phyloP scores from a whole-genome alignment of 2,329 filamentous ascomycete genomes.

The Lasiodiplodia theobromae region DNA sequence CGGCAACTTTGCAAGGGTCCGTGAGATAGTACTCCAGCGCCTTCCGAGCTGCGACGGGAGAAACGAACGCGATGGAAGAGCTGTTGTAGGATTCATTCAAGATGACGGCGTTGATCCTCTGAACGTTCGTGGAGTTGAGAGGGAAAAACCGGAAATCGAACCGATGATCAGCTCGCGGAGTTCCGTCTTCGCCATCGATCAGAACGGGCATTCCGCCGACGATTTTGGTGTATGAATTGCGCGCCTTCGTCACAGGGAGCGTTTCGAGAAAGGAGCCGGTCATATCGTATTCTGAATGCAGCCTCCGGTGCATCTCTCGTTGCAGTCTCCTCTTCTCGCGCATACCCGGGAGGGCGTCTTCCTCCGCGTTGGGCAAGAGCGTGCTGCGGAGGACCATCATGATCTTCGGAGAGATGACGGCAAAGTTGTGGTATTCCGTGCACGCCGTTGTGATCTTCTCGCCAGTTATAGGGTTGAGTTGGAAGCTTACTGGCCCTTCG shows the following conservation, averaged over 20 bases:
- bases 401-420: conserved; percentile 35
- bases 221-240: conserved; percentile 29
- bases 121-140: conserved; percentile 17
- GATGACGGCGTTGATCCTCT: conserved; percentile 30
- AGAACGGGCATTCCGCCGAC: neutral
- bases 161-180: neutral
- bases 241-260: conserved; percentile 31
- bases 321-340: neutral
- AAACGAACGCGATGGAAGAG: neutral
- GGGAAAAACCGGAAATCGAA: conserved; percentile 28
- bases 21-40: conserved; percentile 3
- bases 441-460: conserved; percentile 25
- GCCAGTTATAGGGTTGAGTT: conserved; percentile 15
- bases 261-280: conserved; percentile 31
- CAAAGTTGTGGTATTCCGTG: conserved; percentile 33
- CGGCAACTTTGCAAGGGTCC: neutral
- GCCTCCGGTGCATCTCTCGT: neutral
- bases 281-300: conserved; percentile 7
- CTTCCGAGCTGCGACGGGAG: neutral
- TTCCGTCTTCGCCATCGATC: neutral
- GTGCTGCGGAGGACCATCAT: conserved; percentile 36
- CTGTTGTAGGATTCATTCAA: conserved; percentile 15
- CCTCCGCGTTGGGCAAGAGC: conserved; percentile 34
- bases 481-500: conserved; percentile 38
- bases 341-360: conserved; percentile 29